These are phyloP conservation scores for Leucocoprinus sp. DNA, from an alignment of 768 basidiomycete species.

Conservation along the genomic window DNA sequence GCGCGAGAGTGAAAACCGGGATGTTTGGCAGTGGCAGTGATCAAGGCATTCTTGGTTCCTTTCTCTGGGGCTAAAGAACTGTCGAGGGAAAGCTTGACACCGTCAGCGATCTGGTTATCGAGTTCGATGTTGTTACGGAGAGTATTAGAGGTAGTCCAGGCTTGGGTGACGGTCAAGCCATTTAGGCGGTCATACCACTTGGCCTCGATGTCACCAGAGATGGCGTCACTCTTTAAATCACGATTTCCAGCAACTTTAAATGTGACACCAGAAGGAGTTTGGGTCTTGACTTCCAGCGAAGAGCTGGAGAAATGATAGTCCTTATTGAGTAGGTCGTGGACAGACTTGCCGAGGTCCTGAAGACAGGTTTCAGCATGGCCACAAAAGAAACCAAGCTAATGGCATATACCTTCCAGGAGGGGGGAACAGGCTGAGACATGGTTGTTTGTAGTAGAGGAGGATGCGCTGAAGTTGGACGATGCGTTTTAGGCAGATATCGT, in stretches of 20 bases:
- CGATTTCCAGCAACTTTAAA: slow-evolving; percentile 90
- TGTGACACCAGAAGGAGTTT: slow-evolving; percentile 79
- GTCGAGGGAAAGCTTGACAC: slow-evolving; percentile 89
- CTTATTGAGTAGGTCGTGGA: slow-evolving; percentile 87
- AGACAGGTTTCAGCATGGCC: slow-evolving; percentile 5
- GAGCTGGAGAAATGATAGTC: slow-evolving; percentile 80
- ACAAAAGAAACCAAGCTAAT: slow-evolving; percentile 8
- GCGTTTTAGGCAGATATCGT: slow-evolving; percentile 12
- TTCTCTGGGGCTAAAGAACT: slow-evolving; percentile 84
- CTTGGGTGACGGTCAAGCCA: slow-evolving; percentile 89
- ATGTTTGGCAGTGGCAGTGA: slow-evolving; percentile 90
- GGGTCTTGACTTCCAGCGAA: slow-evolving; percentile 80
- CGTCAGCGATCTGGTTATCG: slow-evolving; percentile 95
- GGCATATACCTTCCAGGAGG: slow-evolving; percentile 92
- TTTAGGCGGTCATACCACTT: slow-evolving; percentile 90
- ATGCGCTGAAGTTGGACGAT: slow-evolving; percentile 11
- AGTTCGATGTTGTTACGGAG: slow-evolving; percentile 90
- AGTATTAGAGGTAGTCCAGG: slow-evolving; percentile 92
- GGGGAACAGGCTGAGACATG: slow-evolving; percentile 95
- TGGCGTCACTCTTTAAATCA: slow-evolving; percentile 63
- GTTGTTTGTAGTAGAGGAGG: slow-evolving; percentile 20
- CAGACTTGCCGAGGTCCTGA: slow-evolving; percentile 94
- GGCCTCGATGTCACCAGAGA: slow-evolving; percentile 89
- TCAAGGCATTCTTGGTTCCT: slow-evolving; percentile 73
- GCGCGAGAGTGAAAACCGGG: slow-evolving; percentile 90